These are phyloP conservation scores for Mycena polygramma DNA, from an alignment of 768 basidiomycete genomes.

Conservation along the genomic window DNA sequence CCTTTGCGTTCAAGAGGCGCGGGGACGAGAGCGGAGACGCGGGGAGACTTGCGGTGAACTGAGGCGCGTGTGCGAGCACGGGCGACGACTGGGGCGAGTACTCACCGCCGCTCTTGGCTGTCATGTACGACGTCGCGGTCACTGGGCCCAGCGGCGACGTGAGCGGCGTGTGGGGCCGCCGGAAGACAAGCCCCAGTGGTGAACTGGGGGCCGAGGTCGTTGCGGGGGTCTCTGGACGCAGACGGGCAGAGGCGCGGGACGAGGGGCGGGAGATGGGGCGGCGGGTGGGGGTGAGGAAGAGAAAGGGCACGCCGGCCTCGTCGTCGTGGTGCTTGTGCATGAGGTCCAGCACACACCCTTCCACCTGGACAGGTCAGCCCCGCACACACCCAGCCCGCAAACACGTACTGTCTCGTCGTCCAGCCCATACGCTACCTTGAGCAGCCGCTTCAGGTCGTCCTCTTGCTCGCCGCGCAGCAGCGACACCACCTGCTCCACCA, in stretches of 20 bases:
- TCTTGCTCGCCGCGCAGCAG: constrained; percentile 87
- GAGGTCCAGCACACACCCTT: constrained; percentile 91
- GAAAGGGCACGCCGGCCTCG: constrained; percentile 83
- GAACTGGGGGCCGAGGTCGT: constrained; percentile 74
- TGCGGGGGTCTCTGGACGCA: constrained; percentile 81
- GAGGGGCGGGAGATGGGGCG: constrained; percentile 86
- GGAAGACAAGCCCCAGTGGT: constrained; percentile 80
- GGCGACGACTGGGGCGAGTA: constrained; percentile 80
- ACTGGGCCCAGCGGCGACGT: constrained; percentile 81
- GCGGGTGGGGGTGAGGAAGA: constrained; percentile 84
- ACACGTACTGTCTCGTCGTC: constrained; percentile 75
- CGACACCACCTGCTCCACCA: constrained; percentile 80
- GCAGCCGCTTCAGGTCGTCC: constrained; percentile 83
- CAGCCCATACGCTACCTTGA: constrained; percentile 78
- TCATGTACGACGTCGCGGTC: constrained; percentile 68
- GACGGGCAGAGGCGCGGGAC: constrained; percentile 79
- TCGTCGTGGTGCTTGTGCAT: constrained; percentile 97
- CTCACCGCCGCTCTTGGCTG: constrained; percentile 56
- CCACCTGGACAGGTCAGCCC: constrained; percentile 63
- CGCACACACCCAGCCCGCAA: constrained; percentile 42
- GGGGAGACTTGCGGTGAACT: constrained; percentile 85
- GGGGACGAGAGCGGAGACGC: constrained; percentile 90
- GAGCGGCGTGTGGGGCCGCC: constrained; percentile 83
- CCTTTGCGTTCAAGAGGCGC: constrained; percentile 89
- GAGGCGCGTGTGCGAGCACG: constrained; percentile 68